Conservation (phyloP, 2,329 filamentous ascomycete genomes). For the Massarina eburnea region DNA sequence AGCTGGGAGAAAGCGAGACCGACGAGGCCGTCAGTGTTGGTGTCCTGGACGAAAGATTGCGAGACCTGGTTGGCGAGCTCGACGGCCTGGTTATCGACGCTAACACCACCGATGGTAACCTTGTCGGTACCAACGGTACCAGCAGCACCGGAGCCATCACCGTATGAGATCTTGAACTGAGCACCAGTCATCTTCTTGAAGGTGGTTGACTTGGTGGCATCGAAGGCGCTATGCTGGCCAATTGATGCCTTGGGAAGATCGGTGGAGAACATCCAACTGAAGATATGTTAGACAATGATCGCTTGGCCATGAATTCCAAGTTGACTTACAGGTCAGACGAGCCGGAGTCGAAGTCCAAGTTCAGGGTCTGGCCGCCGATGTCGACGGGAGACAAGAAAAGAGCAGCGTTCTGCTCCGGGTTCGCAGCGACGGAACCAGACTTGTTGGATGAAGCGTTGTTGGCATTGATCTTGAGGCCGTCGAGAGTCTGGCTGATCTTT, state of each 20-base stretch:
- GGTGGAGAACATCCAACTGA: conserved; percentile 70
- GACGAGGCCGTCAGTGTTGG: conserved; percentile 67
- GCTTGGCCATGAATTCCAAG: conserved; percentile 1
- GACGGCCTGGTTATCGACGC: conserved; percentile 64
- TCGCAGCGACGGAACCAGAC: conserved; percentile 64
- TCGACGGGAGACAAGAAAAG: conserved; percentile 70
- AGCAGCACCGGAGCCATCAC: conserved; percentile 64
- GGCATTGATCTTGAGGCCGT: conserved; percentile 24
- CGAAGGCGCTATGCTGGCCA: conserved; percentile 57
- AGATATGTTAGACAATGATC: conserved; percentile 11
- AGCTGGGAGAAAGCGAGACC: conserved; percentile 67
- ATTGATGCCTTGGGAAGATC: conserved; percentile 51
- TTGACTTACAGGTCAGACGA: conserved; percentile 66
- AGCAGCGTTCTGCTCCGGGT: conserved; percentile 64
- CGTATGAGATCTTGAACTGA: conserved; percentile 68
- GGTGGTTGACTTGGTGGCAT: conserved; percentile 55
- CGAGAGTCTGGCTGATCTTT: conserved; percentile 14
- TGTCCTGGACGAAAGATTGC: conserved; percentile 59
- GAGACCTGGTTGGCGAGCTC: conserved; percentile 66
- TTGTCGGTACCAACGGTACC: conserved; percentile 69
- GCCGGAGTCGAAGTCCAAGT: conserved; percentile 75
- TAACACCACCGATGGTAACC: conserved; percentile 67
- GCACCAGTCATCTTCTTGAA: conserved; percentile 53
- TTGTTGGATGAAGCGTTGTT: conserved; percentile 27
- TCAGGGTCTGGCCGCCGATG: conserved; percentile 69